Evolutionary conservation across 2,329 filamentous ascomycete genomes (phyloP), one percentile per base, ranked within the genome.

Genomic region (Phoma sp.): DNA sequence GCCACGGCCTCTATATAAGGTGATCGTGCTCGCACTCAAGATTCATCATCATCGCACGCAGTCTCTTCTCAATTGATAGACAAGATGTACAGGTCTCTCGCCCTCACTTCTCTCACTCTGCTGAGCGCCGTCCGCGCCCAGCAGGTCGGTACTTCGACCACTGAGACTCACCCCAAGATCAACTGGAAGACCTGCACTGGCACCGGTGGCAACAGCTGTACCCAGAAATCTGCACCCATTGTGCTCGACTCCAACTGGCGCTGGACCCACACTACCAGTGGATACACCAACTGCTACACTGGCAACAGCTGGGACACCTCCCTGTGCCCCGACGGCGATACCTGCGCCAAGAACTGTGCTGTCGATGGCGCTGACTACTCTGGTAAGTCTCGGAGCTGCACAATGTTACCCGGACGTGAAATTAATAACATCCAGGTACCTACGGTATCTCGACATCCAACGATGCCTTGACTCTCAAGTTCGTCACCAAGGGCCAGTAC

Each of bases 401-500:
- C 3, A 14, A 11, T 6, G 9, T 23, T 5, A 4, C 9, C 22
- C 11, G 3, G 7, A 3, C 9, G 2, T 11, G 7, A 7, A 37
- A 1, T 39, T 57, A 13, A 59, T 35, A 37, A 14, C 8, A 40
- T 18, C 30, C 13, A 68, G 65, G 65, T 61, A 77, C 75, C 32
- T 78, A 78, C 52, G 76, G 84, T 62, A 80, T 84, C 64, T 80
- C 77, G 35, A 77, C 84, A 51, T 79, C 75, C 65, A 80, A 79
- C 62, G 78, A 78, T 66, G 72, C 79, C 54, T 75, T 87, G 61
- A 82, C 74, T 64, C 75, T 86, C 59, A 81, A 81, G 70, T 85
- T 86, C 62, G 82, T 86, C 59, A 86, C 82, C 58, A 77, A 82
- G 64, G 75, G 78, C 63, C 60, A 66, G 23, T 78, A 77, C 70